Conservation (phyloP, 192 early-diverging fungal species). For the Coemansia reversa region DNA sequence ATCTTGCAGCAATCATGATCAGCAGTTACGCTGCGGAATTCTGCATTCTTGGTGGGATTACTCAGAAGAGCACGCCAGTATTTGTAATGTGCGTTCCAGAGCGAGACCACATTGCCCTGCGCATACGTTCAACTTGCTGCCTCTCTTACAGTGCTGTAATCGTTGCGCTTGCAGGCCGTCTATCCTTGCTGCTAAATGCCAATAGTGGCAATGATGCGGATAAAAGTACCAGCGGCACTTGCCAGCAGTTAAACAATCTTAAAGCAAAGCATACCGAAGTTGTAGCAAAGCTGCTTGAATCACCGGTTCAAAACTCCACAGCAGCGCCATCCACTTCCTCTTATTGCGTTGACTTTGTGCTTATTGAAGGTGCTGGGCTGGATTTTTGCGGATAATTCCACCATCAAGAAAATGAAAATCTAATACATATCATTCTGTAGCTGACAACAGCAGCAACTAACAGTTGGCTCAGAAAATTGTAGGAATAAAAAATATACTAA, state of each 20-base stretch:
- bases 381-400: neutral
- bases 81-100: slow-evolving; percentile 36
- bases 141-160: slow-evolving; percentile 15
- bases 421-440: neutral
- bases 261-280: neutral
- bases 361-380: neutral
- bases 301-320: neutral
- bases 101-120: slow-evolving; percentile 20
- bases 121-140: slow-evolving; percentile 18
- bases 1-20: slow-evolving; percentile 18
- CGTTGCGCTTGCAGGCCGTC: slow-evolving; percentile 15
- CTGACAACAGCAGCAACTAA: neutral
- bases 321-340: neutral
- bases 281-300: neutral
- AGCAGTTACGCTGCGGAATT: slow-evolving; percentile 25
- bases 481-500: neutral
- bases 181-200: slow-evolving; percentile 17
- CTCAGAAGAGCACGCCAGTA: neutral
- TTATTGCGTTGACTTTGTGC: neutral
- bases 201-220: neutral
- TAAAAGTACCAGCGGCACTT: neutral
- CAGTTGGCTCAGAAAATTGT: neutral
- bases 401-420: neutral
- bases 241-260: neutral
- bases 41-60: slow-evolving; percentile 2